These are phyloP conservation scores for Irpex lacteus DNA, from an alignment of 1,284 basidiomycete genomes.

Conservation along the genomic window DNA sequence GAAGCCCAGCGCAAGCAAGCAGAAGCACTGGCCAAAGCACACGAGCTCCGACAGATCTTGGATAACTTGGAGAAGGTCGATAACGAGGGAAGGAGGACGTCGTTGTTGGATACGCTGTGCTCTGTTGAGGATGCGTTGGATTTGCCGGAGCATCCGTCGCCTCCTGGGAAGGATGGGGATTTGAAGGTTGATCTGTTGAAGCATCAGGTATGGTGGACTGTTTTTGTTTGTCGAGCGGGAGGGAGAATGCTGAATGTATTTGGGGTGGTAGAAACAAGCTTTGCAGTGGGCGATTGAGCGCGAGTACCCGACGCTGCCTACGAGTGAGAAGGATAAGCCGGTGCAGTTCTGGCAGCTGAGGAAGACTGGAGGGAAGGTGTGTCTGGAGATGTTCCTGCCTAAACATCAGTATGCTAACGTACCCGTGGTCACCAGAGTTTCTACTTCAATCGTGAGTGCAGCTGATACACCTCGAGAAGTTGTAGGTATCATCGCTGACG, in stretches of 20 bases:
- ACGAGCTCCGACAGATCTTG: constrained; percentile 65
- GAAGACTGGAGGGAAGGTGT: constrained; percentile 51
- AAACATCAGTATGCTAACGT: background rate
- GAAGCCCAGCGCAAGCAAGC: constrained; percentile 43
- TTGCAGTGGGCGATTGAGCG: constrained; percentile 77
- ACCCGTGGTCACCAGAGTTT: constrained; percentile 38
- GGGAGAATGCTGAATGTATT: no score
- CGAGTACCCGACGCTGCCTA: constrained; percentile 74
- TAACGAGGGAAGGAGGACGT: constrained; percentile 70
- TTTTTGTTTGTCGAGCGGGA: no score
- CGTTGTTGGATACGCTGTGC: constrained; percentile 66
- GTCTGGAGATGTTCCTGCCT: constrained; percentile 14
- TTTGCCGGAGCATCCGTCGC: constrained; percentile 61
- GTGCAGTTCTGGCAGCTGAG: constrained; percentile 86
- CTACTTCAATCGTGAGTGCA: constrained; percentile 62
- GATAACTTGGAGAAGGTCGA: constrained; percentile 71
- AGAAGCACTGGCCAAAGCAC: constrained; percentile 55
- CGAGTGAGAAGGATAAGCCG: constrained; percentile 61
- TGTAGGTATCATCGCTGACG: background rate
- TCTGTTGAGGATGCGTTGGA: constrained; percentile 67
- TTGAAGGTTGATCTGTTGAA: constrained; percentile 71
- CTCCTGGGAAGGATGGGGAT: constrained; percentile 67
- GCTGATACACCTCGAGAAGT: constrained; percentile 1
- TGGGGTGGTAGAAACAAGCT: constrained; percentile 56
- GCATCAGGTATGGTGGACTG: constrained; percentile 57